phyloP scores from a whole-genome alignment of 1,139 yeast species.

The Candida albicans region DNA sequence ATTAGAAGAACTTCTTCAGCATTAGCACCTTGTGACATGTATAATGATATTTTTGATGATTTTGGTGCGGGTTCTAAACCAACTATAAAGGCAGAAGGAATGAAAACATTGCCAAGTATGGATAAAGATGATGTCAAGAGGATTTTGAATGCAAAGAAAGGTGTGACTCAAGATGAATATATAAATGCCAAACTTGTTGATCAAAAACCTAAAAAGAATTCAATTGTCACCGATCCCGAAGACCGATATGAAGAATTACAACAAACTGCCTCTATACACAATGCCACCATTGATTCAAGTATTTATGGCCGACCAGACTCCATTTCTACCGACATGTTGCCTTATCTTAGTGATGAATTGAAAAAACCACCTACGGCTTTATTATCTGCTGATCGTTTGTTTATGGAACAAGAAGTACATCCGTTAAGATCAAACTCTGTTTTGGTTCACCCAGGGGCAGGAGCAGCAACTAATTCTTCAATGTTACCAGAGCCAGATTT shows the following conservation, averaged over 20 bases:
- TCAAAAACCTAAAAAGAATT: constrained; percentile 25
- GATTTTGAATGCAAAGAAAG: constrained; percentile 40
- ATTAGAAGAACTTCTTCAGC: constrained; percentile 38
- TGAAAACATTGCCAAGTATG: constrained; percentile 49
- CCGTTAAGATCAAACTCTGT: constrained; percentile 8
- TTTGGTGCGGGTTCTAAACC: constrained; percentile 24
- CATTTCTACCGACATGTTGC: constrained; percentile 16
- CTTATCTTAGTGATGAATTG: constrained; percentile 38
- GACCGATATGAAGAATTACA: constrained; percentile 33
- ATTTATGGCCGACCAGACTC: constrained; percentile 13
- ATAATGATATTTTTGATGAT: constrained; percentile 46
- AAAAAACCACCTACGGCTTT: constrained; percentile 36
- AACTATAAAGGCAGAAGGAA: constrained; percentile 41
- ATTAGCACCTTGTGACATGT: constrained; percentile 39
- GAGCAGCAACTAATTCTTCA: constrained; percentile 15
- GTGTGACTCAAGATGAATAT: constrained; percentile 46
- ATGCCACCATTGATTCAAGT: constrained; percentile 32
- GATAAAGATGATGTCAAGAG: constrained; percentile 49
- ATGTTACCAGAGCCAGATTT: constrained; percentile 41
- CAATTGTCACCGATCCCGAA: constrained; percentile 32
- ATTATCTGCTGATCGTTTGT: constrained; percentile 35
- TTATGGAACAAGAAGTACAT: constrained; percentile 27
- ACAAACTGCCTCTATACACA: constrained; percentile 44
- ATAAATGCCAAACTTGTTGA: constrained; percentile 37
- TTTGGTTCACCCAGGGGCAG: constrained; percentile 12